These are phyloP conservation scores for Warburgia ugandensis DNA, from an alignment of 164 flowering plant genomes.

Conservation along the genomic window DNA sequence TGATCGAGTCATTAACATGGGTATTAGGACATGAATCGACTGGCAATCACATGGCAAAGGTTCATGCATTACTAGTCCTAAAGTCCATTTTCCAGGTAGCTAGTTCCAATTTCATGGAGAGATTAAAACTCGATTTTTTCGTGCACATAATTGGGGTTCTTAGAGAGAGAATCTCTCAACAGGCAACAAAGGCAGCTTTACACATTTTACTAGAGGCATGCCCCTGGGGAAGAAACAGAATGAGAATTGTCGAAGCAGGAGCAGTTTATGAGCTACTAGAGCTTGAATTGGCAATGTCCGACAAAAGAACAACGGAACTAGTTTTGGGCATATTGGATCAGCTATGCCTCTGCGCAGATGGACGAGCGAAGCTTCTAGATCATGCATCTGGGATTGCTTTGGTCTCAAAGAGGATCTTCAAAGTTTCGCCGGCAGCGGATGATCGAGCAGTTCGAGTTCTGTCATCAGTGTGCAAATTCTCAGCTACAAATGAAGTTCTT, in stretches of 20 bases:
- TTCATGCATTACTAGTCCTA: slow-evolving; percentile 29
- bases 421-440: slow-evolving; percentile 32
- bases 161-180: slow-evolving; percentile 17
- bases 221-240: slow-evolving; percentile 39
- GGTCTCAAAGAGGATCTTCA: slow-evolving; percentile 36
- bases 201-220: slow-evolving; percentile 31
- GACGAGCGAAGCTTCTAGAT: slow-evolving; percentile 36
- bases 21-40: slow-evolving; percentile 8
- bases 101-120: slow-evolving; percentile 14
- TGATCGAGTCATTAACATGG: slow-evolving; percentile 41
- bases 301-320: slow-evolving; percentile 36
- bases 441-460: slow-evolving; percentile 34
- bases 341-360: slow-evolving; percentile 47
- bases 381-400: slow-evolving; percentile 43
- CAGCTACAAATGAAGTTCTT: slow-evolving; percentile 25
- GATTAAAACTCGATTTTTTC: slow-evolving; percentile 40
- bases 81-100: slow-evolving; percentile 26
- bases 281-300: slow-evolving; percentile 28
- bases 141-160: slow-evolving; percentile 17
- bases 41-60: slow-evolving; percentile 5
- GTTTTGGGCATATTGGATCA: slow-evolving; percentile 29
- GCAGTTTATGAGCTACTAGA: slow-evolving; percentile 51
- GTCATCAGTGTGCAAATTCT: slow-evolving; percentile 23
- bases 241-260: slow-evolving; percentile 40
- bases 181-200: slow-evolving; percentile 32